Percentiles rank a stretch among this genome's conserved stretches.
phyloP scores from a whole-genome alignment of 78 protist species.

The Diacronema lutheri region DNA sequence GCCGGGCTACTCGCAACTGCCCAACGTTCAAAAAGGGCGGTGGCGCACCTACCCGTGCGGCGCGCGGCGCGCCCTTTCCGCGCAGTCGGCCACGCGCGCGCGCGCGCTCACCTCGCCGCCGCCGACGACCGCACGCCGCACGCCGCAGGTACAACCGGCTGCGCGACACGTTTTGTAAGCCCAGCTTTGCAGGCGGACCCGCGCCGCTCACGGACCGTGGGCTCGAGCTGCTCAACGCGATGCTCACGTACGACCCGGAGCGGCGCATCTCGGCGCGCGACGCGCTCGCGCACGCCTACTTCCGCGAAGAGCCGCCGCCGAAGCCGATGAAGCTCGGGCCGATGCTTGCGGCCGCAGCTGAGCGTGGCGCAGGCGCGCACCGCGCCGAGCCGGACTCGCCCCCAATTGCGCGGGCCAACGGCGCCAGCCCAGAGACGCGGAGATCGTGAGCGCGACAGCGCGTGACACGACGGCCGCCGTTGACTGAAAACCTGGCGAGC shows the following conservation, averaged over 20 bases:
- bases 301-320: neutral
- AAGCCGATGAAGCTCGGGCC: no score
- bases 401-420: no score
- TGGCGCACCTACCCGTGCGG: neutral
- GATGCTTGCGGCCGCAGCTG: no score
- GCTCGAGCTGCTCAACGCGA: neutral
- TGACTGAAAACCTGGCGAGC: no score
- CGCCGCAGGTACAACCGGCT: neutral
- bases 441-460: no score
- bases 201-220: neutral
- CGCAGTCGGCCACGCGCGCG: no score
- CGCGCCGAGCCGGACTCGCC: no score
- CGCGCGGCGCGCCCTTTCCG: no score
- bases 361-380: no score
- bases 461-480: no score
- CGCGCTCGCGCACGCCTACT: neutral
- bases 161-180: conserved; percentile 31
- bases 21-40: conserved; percentile 57
- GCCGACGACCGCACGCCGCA: no score
- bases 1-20: conserved; percentile 60
- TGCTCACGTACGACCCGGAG: conserved; percentile 21
- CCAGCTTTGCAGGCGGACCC: neutral
- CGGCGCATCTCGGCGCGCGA: neutral
- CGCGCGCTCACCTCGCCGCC: neutral
- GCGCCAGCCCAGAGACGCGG: no score